Percentiles rank a stretch among this genome's conserved stretches.
These are phyloP conservation scores for Rubroboletus pulcherrimus DNA, from an alignment of 768 basidiomycete genomes.

Conservation along the genomic window DNA sequence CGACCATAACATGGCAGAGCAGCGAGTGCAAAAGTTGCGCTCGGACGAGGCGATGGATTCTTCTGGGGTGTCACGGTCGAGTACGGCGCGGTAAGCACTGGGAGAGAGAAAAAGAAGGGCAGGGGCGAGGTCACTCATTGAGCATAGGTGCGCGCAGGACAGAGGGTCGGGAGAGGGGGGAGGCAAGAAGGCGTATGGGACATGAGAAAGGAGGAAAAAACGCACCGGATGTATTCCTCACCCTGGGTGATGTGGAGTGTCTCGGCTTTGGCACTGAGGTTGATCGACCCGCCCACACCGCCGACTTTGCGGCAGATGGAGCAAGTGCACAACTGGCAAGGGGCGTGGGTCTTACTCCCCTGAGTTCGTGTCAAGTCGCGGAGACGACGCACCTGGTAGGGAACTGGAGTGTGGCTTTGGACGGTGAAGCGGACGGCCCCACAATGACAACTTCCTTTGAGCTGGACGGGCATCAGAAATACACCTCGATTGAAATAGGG, in stretches of 20 bases:
- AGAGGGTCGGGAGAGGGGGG: background rate
- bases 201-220: background rate
- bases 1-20: constrained; percentile 65
- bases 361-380: too few relatives aligned
- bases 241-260: constrained; percentile 51
- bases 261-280: constrained; percentile 53
- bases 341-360: background rate
- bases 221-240: constrained; percentile 50
- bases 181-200: background rate
- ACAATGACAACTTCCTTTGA: constrained; percentile 40
- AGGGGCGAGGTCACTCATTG: background rate
- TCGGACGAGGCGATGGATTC: constrained; percentile 51
- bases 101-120: too few relatives aligned
- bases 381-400: constrained; percentile 48
- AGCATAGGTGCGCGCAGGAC: too few relatives aligned
- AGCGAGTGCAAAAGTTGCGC: constrained; percentile 60
- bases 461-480: constrained; percentile 45
- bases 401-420: constrained; percentile 51
- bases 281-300: constrained; percentile 60
- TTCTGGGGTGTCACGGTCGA: constrained; percentile 51
- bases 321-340: constrained; percentile 52
- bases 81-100: constrained; percentile 60
- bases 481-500: background rate
- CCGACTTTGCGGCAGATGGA: constrained; percentile 73
- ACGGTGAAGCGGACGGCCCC: constrained; percentile 34